Evolutionary conservation across 352 stramenopile species (phyloP).

Genomic region (Globisporangium cystogenes): DNA sequence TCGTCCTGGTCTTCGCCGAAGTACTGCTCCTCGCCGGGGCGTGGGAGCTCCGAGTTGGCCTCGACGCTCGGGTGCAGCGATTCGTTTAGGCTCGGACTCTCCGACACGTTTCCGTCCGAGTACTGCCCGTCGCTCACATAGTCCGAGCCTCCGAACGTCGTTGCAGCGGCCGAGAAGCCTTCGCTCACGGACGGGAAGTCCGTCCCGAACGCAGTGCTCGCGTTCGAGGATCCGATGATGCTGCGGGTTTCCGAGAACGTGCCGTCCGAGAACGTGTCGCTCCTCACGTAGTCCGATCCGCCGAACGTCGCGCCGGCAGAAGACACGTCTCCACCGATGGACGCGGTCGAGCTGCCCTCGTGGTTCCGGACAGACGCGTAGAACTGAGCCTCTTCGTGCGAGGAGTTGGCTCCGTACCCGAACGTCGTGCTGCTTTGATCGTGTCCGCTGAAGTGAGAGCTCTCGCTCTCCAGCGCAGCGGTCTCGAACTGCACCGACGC

Average conservation of each 20-base stretch:
- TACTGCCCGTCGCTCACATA: constrained; percentile 49
- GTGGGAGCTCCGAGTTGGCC: constrained; percentile 29
- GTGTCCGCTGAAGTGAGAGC: not conserved
- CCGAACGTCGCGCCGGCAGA: constrained; percentile 76
- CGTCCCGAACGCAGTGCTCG: constrained; percentile 67
- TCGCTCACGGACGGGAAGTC: constrained; percentile 75
- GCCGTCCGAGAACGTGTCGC: constrained; percentile 59
- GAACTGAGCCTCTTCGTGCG: constrained; percentile 14
- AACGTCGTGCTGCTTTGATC: constrained; percentile 2
- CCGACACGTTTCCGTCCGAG: constrained; percentile 55
- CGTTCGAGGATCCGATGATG: constrained; percentile 66
- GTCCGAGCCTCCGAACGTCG: constrained; percentile 51
- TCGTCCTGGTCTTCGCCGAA: constrained; percentile 21
- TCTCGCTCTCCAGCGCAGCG: not conserved
- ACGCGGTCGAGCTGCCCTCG: constrained; percentile 45
- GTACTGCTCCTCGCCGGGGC: constrained; percentile 24
- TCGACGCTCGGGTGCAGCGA: constrained; percentile 31
- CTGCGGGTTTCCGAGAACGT: constrained; percentile 68
- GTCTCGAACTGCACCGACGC: constrained; percentile 7
- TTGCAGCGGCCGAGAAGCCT: constrained; percentile 53
- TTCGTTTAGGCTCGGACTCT: constrained; percentile 48
- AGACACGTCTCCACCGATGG: constrained; percentile 49
- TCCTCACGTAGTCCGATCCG: constrained; percentile 60
- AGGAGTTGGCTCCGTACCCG: constrained; percentile 6
- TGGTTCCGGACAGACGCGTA: constrained; percentile 13